Evolutionary conservation across 805 yeast species (phyloP).

Genomic region (Starmerella gropengiesseri): DNA sequence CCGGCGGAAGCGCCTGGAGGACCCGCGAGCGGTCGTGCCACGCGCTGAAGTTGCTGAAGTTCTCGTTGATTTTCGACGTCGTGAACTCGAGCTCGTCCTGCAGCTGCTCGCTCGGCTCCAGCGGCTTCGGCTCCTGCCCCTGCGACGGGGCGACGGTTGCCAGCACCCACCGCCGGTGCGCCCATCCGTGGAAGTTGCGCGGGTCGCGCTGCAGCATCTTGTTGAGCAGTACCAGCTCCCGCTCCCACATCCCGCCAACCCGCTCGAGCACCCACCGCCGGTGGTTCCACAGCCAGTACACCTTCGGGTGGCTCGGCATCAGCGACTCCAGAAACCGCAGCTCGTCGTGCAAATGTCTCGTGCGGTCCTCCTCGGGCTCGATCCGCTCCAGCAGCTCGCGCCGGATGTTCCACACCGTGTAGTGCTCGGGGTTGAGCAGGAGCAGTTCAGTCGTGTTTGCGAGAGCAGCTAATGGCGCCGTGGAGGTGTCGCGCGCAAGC

Average conservation of each 20-base stretch:
- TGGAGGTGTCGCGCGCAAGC: slow-evolving; percentile 24
- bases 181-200: slow-evolving; percentile 94
- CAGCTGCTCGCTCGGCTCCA: neutral
- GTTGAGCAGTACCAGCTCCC: slow-evolving; percentile 58
- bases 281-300: slow-evolving; percentile 96
- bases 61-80: slow-evolving; percentile 61
- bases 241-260: slow-evolving; percentile 45
- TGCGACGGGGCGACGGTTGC: neutral
- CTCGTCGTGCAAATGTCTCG: slow-evolving; percentile 41
- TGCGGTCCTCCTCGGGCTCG: slow-evolving; percentile 16
- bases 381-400: slow-evolving; percentile 48
- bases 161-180: slow-evolving; percentile 69
- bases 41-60: slow-evolving; percentile 89
- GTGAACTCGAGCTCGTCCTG: slow-evolving; percentile 60
- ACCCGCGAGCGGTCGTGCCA: slow-evolving; percentile 83
- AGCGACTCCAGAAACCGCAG: slow-evolving; percentile 47
- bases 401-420: slow-evolving; percentile 82
- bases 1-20: slow-evolving; percentile 41
- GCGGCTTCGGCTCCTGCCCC: neutral
- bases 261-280: slow-evolving; percentile 64
- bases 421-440: slow-evolving; percentile 69
- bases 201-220: slow-evolving; percentile 60
- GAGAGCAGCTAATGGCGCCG: slow-evolving; percentile 35
- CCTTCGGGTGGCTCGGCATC: slow-evolving; percentile 64
- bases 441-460: slow-evolving; percentile 48